phyloP scores from a whole-genome alignment of 805 yeast genomes.

The Candida boidinii region DNA sequence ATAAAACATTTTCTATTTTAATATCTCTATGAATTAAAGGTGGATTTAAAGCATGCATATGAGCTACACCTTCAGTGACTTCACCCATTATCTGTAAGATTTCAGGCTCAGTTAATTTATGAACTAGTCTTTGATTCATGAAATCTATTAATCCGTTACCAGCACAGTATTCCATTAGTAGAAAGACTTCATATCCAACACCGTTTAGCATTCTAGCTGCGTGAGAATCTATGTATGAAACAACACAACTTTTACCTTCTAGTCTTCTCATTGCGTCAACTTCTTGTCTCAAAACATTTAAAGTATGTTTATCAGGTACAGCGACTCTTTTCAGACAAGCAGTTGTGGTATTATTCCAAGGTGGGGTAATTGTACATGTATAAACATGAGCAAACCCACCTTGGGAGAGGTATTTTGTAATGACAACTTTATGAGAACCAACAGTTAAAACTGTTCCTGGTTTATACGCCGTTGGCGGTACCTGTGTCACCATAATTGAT shows the following conservation, averaged over 20 bases:
- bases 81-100: conserved; percentile 62
- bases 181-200: conserved; percentile 65
- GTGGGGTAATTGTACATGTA: conserved; percentile 60
- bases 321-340: conserved; percentile 93
- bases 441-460: conserved; percentile 78
- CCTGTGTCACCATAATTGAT: conserved; percentile 19
- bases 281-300: conserved; percentile 82
- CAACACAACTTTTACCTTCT: conserved; percentile 70
- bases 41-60: conserved; percentile 67
- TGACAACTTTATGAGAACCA: conserved; percentile 69
- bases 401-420: conserved; percentile 67
- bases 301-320: conserved; percentile 82
- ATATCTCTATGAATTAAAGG: conserved; percentile 74
- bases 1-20: conserved; percentile 72
- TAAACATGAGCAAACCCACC: conserved; percentile 97
- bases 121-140: conserved; percentile 64
- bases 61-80: conserved; percentile 63
- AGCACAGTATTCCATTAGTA: conserved; percentile 74
- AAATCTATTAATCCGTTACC: conserved; percentile 70
- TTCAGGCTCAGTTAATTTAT: conserved; percentile 61
- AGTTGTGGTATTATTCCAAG: conserved; percentile 39
- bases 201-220: conserved; percentile 60
- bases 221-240: conserved; percentile 89
- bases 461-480: conserved; percentile 49
- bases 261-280: conserved; percentile 95